Evolutionary conservation across 805 yeast genomes (phyloP).

Genomic region (Yarrowia divulgata): DNA sequence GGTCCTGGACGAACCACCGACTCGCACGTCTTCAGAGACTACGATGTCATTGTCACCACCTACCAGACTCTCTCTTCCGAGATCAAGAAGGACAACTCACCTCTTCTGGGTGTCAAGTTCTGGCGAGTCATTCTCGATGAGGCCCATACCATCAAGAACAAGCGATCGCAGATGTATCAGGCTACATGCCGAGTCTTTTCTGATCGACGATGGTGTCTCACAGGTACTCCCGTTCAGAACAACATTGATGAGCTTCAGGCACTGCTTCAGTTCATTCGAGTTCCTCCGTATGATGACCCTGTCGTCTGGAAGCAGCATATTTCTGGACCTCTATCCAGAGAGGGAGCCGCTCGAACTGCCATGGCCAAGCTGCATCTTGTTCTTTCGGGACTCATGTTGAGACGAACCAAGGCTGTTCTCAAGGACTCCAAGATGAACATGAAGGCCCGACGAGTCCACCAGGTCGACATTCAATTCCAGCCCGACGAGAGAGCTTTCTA

Average conservation of each 20-base stretch:
- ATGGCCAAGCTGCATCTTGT: constrained; percentile 46
- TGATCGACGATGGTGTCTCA: constrained; percentile 62
- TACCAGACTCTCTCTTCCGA: constrained; percentile 30
- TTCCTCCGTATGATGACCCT: constrained; percentile 33
- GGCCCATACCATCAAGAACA: constrained; percentile 69
- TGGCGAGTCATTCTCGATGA: constrained; percentile 67
- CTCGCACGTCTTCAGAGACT: constrained; percentile 54
- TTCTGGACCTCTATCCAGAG: constrained; percentile 45
- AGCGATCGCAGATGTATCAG: constrained; percentile 55
- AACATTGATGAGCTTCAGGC: constrained; percentile 61
- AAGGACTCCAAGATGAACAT: constrained; percentile 42
- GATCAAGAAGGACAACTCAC: constrained; percentile 18
- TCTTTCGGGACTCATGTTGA: constrained; percentile 53
- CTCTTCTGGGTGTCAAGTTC: constrained; percentile 40
- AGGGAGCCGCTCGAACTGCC: constrained; percentile 32
- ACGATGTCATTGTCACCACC: constrained; percentile 33
- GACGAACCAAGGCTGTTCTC: constrained; percentile 57
- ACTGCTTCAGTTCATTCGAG: constrained; percentile 54
- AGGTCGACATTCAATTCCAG: constrained; percentile 46
- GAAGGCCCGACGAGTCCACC: constrained; percentile 46
- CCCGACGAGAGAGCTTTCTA: constrained; percentile 48
- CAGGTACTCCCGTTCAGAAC: constrained; percentile 73
- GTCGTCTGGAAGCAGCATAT: constrained; percentile 47
- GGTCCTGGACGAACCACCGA: constrained; percentile 45
- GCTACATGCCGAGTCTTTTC: constrained; percentile 57